Evolutionary conservation across 352 stramenopile genomes (phyloP).

Genomic region (Phytophthora constricta): DNA sequence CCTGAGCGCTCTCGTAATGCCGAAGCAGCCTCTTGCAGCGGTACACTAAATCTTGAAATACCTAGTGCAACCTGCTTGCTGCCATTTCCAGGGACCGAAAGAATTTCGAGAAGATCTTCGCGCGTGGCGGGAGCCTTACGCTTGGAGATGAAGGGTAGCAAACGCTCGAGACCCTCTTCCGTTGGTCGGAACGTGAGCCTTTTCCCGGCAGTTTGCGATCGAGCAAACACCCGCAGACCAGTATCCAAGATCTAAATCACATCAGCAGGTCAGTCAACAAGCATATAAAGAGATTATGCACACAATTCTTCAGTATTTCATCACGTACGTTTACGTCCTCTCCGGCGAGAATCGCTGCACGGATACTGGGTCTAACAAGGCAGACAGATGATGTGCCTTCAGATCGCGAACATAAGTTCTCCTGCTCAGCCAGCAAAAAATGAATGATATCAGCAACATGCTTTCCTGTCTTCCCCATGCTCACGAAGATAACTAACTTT

Average conservation of each 20-base stretch:
- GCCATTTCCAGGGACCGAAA: constrained; percentile 26
- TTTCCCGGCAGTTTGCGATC: constrained; percentile 49
- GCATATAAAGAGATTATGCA: neutral
- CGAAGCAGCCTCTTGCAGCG: constrained; percentile 39
- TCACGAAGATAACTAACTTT: constrained; percentile 39
- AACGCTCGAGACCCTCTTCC: constrained; percentile 76
- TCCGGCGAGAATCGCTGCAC: constrained; percentile 60
- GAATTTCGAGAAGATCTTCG: constrained; percentile 30
- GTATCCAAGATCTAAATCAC: constrained; percentile 80
- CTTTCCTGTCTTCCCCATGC: too few relatives aligned
- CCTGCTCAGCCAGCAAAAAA: constrained; percentile 29
- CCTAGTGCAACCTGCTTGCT: constrained; percentile 37
- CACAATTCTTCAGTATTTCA: neutral
- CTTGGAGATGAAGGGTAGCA: constrained; percentile 88
- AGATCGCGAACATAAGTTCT: constrained; percentile 68
- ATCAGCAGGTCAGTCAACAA: neutral
- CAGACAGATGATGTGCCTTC: constrained; percentile 71
- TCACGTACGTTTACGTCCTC: constrained; percentile 47
- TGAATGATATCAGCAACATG: neutral
- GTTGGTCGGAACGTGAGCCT: constrained; percentile 74
- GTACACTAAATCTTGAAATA: constrained; percentile 41
- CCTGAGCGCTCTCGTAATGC: constrained; percentile 44
- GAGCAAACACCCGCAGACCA: constrained; percentile 88
- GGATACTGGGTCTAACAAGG: constrained; percentile 63
- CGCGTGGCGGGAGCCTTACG: constrained; percentile 35